Conservation (phyloP, 371 early-diverging fungal genomes). For the Rhizopus delemar region DNA sequence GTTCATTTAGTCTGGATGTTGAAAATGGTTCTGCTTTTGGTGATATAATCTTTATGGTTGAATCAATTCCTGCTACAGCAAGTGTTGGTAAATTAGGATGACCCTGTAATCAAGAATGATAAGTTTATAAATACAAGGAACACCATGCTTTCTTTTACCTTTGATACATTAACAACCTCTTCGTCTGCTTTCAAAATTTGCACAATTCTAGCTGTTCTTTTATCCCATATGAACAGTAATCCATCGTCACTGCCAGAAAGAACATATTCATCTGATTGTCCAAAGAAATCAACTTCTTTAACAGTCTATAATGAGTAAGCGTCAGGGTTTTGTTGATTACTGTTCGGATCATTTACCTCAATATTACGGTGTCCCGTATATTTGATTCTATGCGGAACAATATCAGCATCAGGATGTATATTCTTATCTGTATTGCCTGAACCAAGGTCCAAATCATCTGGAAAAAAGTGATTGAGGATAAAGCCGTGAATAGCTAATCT, state of each 20-base stretch:
- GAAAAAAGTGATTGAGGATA: not conserved
- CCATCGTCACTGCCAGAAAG: slow-evolving; percentile 85
- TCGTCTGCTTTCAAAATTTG: slow-evolving; percentile 69
- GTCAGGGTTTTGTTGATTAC: not conserved
- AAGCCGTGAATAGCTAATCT: not conserved
- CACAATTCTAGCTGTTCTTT: slow-evolving; percentile 58
- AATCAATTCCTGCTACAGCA: slow-evolving; percentile 73
- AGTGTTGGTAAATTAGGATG: slow-evolving; percentile 51
- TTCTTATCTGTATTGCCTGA: not conserved
- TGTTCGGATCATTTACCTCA: slow-evolving; percentile 23
- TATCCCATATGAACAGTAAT: slow-evolving; percentile 75
- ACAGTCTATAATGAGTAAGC: slow-evolving; percentile 53
- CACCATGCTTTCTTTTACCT: slow-evolving; percentile 21
- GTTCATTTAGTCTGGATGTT: slow-evolving; percentile 33
- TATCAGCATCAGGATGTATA: slow-evolving; percentile 17
- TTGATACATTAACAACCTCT: slow-evolving; percentile 64
- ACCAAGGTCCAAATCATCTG: not conserved
- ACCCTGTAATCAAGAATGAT: slow-evolving; percentile 24
- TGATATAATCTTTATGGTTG: slow-evolving; percentile 70
- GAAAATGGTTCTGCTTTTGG: slow-evolving; percentile 44
- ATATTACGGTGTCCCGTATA: slow-evolving; percentile 47
- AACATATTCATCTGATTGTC: slow-evolving; percentile 67
- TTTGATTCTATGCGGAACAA: slow-evolving; percentile 29
- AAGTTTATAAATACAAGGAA: not conserved
- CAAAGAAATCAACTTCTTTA: slow-evolving; percentile 82